Conservation (phyloP, 371 early-diverging fungal species). For the Zychaea mexicana region DNA sequence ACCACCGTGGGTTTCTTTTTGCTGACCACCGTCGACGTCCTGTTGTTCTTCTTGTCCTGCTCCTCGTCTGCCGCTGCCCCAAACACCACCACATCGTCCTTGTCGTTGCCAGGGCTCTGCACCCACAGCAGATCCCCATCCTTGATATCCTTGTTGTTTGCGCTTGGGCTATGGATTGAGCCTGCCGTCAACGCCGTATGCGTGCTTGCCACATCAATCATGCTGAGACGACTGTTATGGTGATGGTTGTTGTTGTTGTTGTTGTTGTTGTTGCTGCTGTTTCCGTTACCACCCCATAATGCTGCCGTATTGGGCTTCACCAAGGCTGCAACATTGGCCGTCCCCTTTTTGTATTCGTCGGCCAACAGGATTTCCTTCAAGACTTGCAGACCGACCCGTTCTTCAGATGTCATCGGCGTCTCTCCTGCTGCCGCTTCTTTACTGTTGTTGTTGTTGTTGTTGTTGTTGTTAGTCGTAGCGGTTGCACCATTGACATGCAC, state of each 20-base stretch:
- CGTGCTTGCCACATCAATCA: constrained; percentile 5
- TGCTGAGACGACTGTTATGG: constrained; percentile 6
- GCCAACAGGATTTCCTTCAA: constrained; percentile 58
- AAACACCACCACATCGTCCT: constrained; percentile 12
- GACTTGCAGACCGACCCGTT: constrained; percentile 57
- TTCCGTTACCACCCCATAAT: neutral
- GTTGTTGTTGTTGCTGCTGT: neutral
- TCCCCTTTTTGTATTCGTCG: constrained; percentile 49
- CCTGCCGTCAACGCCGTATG: too few relatives aligned
- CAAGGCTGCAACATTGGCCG: constrained; percentile 24
- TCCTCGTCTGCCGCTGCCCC: neutral
- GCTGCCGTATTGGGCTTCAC: constrained; percentile 11
- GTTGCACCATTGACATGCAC: constrained; percentile 30
- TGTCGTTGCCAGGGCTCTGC: constrained; percentile 8
- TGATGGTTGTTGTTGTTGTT: neutral
- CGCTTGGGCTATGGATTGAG: too few relatives aligned
- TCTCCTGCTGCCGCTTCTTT: too few relatives aligned
- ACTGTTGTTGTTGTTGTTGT: too few relatives aligned
- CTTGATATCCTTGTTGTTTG: constrained; percentile 13
- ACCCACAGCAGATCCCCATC: constrained; percentile 11
- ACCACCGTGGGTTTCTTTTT: constrained; percentile 44
- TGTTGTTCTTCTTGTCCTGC: neutral
- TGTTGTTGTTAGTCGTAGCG: constrained; percentile 28
- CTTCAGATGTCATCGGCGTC: constrained; percentile 22
- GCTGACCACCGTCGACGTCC: constrained; percentile 3